A percentile compares a stretch with the other conserved stretches of the same genome.
These are phyloP conservation scores for Parathielavia appendiculata DNA, from an alignment of 495 filamentous ascomycete genomes.

Conservation along the genomic window DNA sequence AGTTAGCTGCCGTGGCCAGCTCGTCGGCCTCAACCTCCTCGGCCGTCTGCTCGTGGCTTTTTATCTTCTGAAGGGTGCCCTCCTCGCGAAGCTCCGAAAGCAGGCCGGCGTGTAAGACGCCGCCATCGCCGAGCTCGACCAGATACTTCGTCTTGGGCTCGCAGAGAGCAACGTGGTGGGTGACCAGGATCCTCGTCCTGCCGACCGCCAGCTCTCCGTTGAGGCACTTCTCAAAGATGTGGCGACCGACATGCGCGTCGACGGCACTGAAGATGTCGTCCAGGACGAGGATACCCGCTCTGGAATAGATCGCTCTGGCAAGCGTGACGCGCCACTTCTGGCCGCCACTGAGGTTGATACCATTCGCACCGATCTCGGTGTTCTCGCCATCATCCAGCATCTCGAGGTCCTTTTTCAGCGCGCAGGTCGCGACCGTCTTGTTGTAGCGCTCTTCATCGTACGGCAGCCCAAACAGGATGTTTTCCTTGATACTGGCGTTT, in stretches of 20 bases:
- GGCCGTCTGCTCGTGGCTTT: slow-evolving; percentile 49
- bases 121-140: slow-evolving; percentile 64
- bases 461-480: slow-evolving; percentile 71
- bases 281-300: slow-evolving; percentile 71
- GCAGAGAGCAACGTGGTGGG: slow-evolving; percentile 73
- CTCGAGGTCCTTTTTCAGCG: slow-evolving; percentile 66
- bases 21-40: slow-evolving; percentile 45
- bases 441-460: slow-evolving; percentile 59
- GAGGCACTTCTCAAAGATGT: slow-evolving; percentile 70
- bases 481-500: slow-evolving; percentile 69
- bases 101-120: slow-evolving; percentile 55
- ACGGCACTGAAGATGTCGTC: slow-evolving; percentile 83
- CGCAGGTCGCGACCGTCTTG: slow-evolving; percentile 62
- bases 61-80: slow-evolving; percentile 54
- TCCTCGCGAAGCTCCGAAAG: slow-evolving; percentile 53
- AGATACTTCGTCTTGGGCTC: slow-evolving; percentile 64
- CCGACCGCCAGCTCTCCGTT: slow-evolving; percentile 62
- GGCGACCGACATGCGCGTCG: slow-evolving; percentile 68
- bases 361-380: slow-evolving; percentile 77
- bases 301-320: slow-evolving; percentile 72
- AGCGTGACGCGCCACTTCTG: slow-evolving; percentile 79
- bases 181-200: slow-evolving; percentile 73
- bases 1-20: slow-evolving; percentile 43
- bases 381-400: slow-evolving; percentile 68
- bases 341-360: slow-evolving; percentile 78